Evolutionary conservation across 345 rosid genomes (phyloP).

Genomic region (Eucalyptus guilfoylei): DNA sequence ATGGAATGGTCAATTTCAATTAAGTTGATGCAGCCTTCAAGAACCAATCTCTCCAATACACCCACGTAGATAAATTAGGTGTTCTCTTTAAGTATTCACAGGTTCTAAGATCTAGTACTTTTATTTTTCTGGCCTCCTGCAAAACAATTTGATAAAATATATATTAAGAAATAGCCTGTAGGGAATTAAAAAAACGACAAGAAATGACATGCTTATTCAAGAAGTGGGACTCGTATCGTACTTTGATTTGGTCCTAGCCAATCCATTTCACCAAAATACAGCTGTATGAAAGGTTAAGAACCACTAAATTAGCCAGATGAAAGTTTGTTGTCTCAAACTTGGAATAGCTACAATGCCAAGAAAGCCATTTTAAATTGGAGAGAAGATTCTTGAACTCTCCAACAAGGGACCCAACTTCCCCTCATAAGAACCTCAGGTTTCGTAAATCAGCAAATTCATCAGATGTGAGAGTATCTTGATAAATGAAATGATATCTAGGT

Average conservation of each 20-base stretch:
- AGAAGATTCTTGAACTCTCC: background rate
- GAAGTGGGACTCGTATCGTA: too few relatives aligned
- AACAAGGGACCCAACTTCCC: background rate
- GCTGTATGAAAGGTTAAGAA: background rate
- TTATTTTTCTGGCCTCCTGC: background rate
- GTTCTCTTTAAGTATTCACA: background rate
- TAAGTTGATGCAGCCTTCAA: background rate
- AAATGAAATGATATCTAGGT: too few relatives aligned
- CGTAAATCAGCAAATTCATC: background rate
- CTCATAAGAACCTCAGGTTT: background rate
- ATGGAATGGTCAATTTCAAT: background rate
- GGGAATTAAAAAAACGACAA: background rate
- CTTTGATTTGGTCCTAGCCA: background rate
- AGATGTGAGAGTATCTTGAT: background rate
- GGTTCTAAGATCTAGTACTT: background rate
- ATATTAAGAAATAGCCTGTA: background rate
- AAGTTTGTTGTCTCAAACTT: background rate
- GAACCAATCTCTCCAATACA: background rate
- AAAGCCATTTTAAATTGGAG: background rate
- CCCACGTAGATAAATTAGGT: background rate
- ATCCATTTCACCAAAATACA: background rate
- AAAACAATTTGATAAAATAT: background rate
- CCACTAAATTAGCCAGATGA: background rate
- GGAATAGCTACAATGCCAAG: background rate
- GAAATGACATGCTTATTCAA: background rate